Evolutionary conservation across 129 eudicot genomes (phyloP), one percentile per base, ranked within the genome.

Genomic region (Daucus carota): DNA sequence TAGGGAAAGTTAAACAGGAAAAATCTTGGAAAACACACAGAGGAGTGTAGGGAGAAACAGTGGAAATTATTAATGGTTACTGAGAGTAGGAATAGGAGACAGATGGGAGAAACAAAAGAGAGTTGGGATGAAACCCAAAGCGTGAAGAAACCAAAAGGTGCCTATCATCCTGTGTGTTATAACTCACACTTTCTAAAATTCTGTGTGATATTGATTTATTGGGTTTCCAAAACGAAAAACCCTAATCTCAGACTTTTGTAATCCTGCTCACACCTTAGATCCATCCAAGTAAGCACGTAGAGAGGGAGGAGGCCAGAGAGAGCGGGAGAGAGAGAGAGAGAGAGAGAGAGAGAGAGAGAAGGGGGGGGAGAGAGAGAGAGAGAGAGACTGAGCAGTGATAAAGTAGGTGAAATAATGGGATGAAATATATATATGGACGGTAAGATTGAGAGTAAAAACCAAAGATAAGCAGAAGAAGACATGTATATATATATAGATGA

Each of bases 1-100:
- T 62, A 24, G 46, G 50, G 71, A 41, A 76, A 60, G 75, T n/a
- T 72, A 26, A 72, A 72, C 75, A 72, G 75, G 26, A 43, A 72
- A 62, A 7, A 26, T 60, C 79, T 75, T 76, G 72, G 24, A 67
- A 54, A 67, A 20, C 26, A 24, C 52, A 32, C 24, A 1, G 16
- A 60, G 5, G 5, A 20, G 40, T 40, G 41, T 75, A 41, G 1
- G 29, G 3, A 41, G 6, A 29, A 34, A 60, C 36, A 40, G 52
- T 34, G 60, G 40, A 62, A 70, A 70, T 67, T 38, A 28, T 57
- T 4, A 40, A 40, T 60, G 44, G 26, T 6, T n/a, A 60, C 62
- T 10, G 34, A 28, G 54, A 62, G 18, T 60, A 43, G 63, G 67
- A 7, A 29, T 18, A 63, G 2, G 13, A 63, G 9, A 63, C 29